phyloP scores from a whole-genome alignment of 2,329 filamentous ascomycete genomes.

The Akanthomyces lecanii region DNA sequence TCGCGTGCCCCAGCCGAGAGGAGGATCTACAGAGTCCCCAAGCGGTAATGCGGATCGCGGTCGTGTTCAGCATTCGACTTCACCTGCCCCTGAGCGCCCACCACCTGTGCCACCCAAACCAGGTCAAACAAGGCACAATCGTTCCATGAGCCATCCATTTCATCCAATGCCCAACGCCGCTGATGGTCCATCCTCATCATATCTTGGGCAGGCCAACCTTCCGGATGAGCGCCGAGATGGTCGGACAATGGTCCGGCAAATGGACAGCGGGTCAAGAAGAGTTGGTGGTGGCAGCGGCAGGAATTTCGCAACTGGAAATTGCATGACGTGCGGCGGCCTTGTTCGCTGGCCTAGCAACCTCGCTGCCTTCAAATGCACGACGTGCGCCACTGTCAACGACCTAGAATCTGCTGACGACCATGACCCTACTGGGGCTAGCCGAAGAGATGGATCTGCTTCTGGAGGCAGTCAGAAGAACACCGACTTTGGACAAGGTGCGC shows the following conservation, averaged over 20 bases:
- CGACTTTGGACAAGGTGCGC: slow-evolving; percentile 16
- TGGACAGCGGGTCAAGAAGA: slow-evolving; percentile 27
- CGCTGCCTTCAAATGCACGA: slow-evolving; percentile 73
- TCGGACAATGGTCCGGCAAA: slow-evolving; percentile 25
- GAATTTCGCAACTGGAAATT: slow-evolving; percentile 66
- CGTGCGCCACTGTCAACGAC: slow-evolving; percentile 83
- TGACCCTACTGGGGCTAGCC: slow-evolving; percentile 21
- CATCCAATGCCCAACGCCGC: slow-evolving; percentile 60
- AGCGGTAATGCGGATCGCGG: slow-evolving; percentile 9
- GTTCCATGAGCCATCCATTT: slow-evolving; percentile 78
- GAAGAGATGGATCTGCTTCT: slow-evolving; percentile 22
- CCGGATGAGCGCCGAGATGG: slow-evolving; percentile 40
- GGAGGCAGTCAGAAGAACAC: background rate
- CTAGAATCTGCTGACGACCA: slow-evolving; percentile 37
- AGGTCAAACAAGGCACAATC: slow-evolving; percentile 28
- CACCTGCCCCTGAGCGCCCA: background rate
- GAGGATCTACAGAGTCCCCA: background rate
- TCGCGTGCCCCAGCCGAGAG: background rate
- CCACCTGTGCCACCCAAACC: slow-evolving; percentile 10
- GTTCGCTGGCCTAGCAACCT: slow-evolving; percentile 74
- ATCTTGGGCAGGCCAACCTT: slow-evolving; percentile 30
- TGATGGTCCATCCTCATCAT: slow-evolving; percentile 22
- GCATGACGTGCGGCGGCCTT: slow-evolving; percentile 79
- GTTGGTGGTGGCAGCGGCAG: slow-evolving; percentile 33
- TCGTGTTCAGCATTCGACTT: background rate